These are phyloP conservation scores for Yarrowia divulgata DNA, from an alignment of 805 yeast genomes.

Conservation along the genomic window DNA sequence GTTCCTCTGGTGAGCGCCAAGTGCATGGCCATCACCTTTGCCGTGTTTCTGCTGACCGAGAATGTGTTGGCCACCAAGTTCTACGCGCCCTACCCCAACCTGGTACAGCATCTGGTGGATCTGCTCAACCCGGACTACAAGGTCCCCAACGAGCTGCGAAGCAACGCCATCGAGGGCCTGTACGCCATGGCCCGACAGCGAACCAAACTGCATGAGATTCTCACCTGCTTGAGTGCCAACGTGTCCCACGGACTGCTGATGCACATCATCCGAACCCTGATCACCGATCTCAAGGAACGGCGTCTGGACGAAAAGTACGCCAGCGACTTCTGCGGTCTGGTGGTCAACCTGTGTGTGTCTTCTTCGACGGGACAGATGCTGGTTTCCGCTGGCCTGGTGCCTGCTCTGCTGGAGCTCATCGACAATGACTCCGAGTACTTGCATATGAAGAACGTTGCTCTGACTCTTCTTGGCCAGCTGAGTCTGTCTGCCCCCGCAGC, in stretches of 20 bases:
- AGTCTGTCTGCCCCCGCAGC: conserved; percentile 53
- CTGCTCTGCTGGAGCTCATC: conserved; percentile 68
- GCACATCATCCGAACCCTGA: conserved; percentile 71
- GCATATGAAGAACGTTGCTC: conserved; percentile 68
- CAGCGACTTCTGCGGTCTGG: conserved; percentile 61
- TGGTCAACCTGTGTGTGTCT: conserved; percentile 63
- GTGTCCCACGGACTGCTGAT: conserved; percentile 84
- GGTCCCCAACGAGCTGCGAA: conserved; percentile 61
- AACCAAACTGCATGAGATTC: conserved; percentile 76
- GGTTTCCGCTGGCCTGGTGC: conserved; percentile 77
- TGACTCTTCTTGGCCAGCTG: conserved; percentile 60
- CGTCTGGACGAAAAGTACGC: conserved; percentile 58
- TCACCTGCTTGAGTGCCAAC: conserved; percentile 81
- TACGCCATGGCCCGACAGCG: conserved; percentile 72
- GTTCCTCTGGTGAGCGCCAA: conserved; percentile 67
- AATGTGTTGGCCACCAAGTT: conserved; percentile 68
- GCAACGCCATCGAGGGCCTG: conserved; percentile 69
- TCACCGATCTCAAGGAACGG: conserved; percentile 51
- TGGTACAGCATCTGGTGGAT: conserved; percentile 72
- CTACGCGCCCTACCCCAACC: conserved; percentile 74
- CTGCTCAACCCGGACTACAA: conserved; percentile 69
- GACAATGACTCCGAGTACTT: conserved; percentile 59
- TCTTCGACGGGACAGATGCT: conserved; percentile 60
- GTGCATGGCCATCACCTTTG: conserved; percentile 70
- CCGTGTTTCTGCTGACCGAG: conserved; percentile 63